Evolutionary conservation across 345 rosid species (phyloP), one percentile per base, ranked within the genome.

Genomic region (Syzygium aqueum): DNA sequence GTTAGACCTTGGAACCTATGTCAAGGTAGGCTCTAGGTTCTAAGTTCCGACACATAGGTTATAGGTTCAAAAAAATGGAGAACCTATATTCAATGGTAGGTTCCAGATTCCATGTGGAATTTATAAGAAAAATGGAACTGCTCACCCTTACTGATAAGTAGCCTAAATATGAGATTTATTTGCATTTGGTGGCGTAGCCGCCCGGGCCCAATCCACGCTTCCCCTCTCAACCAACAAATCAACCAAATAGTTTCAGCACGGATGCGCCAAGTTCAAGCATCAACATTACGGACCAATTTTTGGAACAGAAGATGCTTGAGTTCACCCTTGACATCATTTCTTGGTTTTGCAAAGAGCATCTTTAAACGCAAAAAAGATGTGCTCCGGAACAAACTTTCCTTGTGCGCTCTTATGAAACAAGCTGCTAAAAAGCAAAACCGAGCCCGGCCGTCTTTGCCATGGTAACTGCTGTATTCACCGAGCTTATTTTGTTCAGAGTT

Each of bases 21-120:
- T n/a, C n/a, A n/a, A n/a, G n/a, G n/a, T n/a, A 43, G 7, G 46
- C 7, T 43, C 1, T 5, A 43, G 7, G 46, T 43, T 43, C 7
- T 1, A 5, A 43, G 7, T 43, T 43, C 1, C 1, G 7, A 43
- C 46, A 1, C 1, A 6, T 5, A 43, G 7, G 46, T 43, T 43
- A 1, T 43, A 43, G 46, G 46, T 43, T 43, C 6, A 5, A 43
- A 43, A 43, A 43, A 43, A 43, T 43, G 7, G 7, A 6, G 1
- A 43, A 43, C 1, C 1, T 43, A 7, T 43, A 43, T 7, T 5
- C 46, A 5, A 43, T 5, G 1, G 46, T 43, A 43, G 46, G 46
- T 43, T 43, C 7, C 46, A 43, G 46, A 43, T 43, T 40, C 5
- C 43, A 40, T 40, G 43, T 40, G 6, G 43, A 40, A 40, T 40